Conservation (phyloP, 225 moss, liverwort and hornwort species). For the Anthoceros angustus region DNA sequence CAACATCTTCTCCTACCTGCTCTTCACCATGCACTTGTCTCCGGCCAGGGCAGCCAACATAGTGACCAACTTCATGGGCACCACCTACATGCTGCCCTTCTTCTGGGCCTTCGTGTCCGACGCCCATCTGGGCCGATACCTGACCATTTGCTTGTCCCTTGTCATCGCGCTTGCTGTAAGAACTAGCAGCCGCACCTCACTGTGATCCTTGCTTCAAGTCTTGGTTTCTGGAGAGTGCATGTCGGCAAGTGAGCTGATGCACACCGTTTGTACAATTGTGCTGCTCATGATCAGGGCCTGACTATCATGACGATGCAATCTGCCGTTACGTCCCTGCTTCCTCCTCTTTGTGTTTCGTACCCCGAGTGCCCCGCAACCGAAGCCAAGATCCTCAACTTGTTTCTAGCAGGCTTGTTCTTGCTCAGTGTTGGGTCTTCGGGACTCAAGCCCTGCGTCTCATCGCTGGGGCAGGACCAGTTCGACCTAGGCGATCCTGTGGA, state of each 20-base stretch:
- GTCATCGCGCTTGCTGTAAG: neutral
- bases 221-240: neutral
- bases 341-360: neutral
- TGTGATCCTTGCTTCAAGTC: neutral
- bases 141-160: conserved; percentile 12
- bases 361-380: neutral
- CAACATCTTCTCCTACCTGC: conserved; percentile 28
- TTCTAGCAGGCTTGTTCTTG: neutral
- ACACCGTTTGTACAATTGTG: neutral
- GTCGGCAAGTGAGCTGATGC: neutral
- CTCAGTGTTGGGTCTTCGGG: neutral
- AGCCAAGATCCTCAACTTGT: neutral
- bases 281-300: neutral
- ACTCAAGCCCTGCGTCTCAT: neutral
- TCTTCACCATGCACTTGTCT: conserved; percentile 14
- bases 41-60: conserved; percentile 22
- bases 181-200: neutral
- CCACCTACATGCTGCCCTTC: conserved; percentile 18
- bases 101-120: conserved; percentile 27
- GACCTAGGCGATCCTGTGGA: neutral
- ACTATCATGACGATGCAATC: neutral
- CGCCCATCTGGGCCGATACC: conserved; percentile 25
- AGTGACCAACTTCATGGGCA: conserved; percentile 29
- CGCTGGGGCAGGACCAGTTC: conserved; percentile 3
- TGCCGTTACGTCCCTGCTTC: neutral